Percentiles rank a stretch among this genome's conserved stretches.
Evolutionary conservation across 108 stramenopile species (phyloP).

Genomic region (Nitzschia sp.): DNA sequence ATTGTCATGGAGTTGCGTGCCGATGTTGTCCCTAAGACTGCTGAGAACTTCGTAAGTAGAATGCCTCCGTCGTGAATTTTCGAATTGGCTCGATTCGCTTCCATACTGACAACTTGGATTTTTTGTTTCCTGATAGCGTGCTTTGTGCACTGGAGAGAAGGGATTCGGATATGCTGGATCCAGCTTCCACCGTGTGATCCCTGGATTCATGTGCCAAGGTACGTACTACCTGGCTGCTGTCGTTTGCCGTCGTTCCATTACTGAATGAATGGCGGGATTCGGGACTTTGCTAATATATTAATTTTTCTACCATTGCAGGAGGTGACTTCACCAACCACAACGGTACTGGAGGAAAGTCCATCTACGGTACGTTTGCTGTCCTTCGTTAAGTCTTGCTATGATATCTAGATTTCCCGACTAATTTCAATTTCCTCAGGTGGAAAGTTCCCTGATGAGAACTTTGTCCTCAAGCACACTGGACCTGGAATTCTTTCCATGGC

Average conservation of each 20-base stretch:
- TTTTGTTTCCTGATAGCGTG: constrained; percentile 24
- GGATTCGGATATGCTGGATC: constrained; percentile 49
- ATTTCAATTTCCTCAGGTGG: constrained; percentile 3
- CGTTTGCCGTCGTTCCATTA: no score
- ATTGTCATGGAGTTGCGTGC: constrained; percentile 87
- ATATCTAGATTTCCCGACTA: constrained; percentile 24
- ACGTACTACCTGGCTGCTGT: not conserved
- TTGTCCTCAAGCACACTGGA: constrained; percentile 69
- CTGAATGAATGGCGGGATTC: no score
- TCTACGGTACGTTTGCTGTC: constrained; percentile 65
- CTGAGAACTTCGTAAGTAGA: constrained; percentile 70
- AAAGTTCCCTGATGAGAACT: constrained; percentile 97
- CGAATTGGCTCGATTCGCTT: constrained; percentile 1
- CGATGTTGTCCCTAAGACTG: constrained; percentile 96
- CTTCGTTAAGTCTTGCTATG: not conserved
- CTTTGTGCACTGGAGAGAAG: constrained; percentile 83
- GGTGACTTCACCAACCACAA: constrained; percentile 87
- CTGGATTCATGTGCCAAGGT: constrained; percentile 83
- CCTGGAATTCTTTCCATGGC: constrained; percentile 90
- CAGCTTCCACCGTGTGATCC: constrained; percentile 95
- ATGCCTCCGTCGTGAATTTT: not conserved
- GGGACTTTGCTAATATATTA: no score
- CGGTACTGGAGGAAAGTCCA: constrained; percentile 86
- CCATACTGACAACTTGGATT: not conserved
- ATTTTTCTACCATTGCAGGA: constrained; percentile 36